Evolutionary conservation across 2,329 filamentous ascomycete species (phyloP).

Genomic region (Colletotrichum sp.): DNA sequence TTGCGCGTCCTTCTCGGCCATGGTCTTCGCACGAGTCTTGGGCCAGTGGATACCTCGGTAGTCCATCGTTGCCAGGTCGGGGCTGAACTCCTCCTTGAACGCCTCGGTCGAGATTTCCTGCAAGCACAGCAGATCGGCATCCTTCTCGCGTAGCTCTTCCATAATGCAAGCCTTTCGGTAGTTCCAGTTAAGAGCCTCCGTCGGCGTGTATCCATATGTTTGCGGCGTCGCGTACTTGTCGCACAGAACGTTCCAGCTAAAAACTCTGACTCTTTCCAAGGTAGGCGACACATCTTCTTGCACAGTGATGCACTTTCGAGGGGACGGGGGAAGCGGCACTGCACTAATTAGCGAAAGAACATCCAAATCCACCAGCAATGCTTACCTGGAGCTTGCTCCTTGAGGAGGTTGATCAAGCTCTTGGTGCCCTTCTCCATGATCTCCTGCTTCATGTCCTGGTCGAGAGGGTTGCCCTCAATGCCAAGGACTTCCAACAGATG

Average conservation of each 20-base stretch:
- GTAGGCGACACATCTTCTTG: conserved; percentile 66
- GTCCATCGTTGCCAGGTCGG: conserved; percentile 82
- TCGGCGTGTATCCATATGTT: conserved; percentile 90
- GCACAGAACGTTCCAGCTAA: conserved; percentile 96
- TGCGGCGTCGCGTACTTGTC: conserved; percentile 87
- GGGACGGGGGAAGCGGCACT: conserved; percentile 80
- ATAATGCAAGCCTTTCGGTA: conserved; percentile 84
- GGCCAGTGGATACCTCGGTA: conserved; percentile 96
- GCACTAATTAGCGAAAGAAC: conserved; percentile 26
- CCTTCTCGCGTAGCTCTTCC: conserved; percentile 77
- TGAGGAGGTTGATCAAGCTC: conserved; percentile 80
- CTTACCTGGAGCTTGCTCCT: conserved; percentile 85
- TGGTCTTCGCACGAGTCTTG: conserved; percentile 87
- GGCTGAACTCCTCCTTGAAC: conserved; percentile 89
- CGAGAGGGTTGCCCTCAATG: conserved; percentile 88
- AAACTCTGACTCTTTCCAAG: conserved; percentile 78
- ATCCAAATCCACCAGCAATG: conserved; percentile 18
- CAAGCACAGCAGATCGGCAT: conserved; percentile 89
- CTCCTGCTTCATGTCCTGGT: conserved; percentile 77
- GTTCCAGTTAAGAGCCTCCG: conserved; percentile 83
- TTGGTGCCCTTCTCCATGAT: conserved; percentile 89
- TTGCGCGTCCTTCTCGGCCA: conserved; percentile 87
- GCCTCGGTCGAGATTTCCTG: conserved; percentile 94
- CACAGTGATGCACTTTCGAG: conserved; percentile 81
- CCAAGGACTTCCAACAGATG: conserved; percentile 89